Evolutionary conservation across 345 rosid species (phyloP).

Genomic region (Geranium brycei): DNA sequence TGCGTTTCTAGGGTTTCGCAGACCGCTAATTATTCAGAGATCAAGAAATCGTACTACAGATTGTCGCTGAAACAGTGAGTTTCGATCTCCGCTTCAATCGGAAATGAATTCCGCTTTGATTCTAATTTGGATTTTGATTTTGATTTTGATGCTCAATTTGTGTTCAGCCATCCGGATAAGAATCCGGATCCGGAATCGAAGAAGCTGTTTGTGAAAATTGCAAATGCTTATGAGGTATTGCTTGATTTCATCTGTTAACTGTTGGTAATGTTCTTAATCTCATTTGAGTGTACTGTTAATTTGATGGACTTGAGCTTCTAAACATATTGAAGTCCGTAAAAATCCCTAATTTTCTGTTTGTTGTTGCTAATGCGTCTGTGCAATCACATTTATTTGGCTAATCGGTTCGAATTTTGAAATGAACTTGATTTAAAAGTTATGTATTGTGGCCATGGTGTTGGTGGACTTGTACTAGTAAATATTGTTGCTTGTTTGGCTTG

Average conservation of each 20-base stretch:
- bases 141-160: neutral
- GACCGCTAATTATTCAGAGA: slow-evolving; percentile 77
- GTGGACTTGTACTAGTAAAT: neutral
- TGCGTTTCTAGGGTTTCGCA: slow-evolving; percentile 58
- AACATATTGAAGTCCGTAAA: too few relatives aligned
- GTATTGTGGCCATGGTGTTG: neutral
- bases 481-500: neutral
- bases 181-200: slow-evolving; percentile 93
- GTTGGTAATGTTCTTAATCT: neutral
- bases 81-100: slow-evolving; percentile 3
- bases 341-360: neutral
- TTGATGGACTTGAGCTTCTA: too few relatives aligned
- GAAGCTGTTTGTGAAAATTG: slow-evolving; percentile 79
- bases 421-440: too few relatives aligned
- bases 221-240: slow-evolving; percentile 93
- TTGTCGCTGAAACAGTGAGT: slow-evolving; percentile 77
- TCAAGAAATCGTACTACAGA: slow-evolving; percentile 87
- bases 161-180: slow-evolving; percentile 80
- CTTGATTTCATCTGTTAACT: neutral
- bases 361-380: neutral
- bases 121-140: neutral
- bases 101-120: slow-evolving; percentile 2
- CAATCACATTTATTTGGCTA: too few relatives aligned
- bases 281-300: too few relatives aligned
- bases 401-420: neutral